These are phyloP conservation scores for Backusella tuberculispora DNA, from an alignment of 192 early-diverging fungal species.

Conservation along the genomic window DNA sequence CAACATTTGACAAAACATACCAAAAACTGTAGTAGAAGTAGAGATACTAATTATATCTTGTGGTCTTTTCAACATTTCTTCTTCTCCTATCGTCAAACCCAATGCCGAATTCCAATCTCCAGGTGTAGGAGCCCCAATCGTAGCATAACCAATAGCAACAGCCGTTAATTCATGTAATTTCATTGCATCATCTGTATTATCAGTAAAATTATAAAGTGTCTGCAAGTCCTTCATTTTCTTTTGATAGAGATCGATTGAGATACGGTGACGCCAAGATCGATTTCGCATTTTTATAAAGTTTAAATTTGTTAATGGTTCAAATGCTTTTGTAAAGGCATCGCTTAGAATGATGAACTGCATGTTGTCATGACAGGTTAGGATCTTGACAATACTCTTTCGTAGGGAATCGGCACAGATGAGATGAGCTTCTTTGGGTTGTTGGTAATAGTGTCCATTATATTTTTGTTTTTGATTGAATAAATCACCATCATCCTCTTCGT, in stretches of 20 bases:
- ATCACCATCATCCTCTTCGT: background rate
- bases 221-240: background rate
- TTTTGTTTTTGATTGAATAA: too few relatives aligned
- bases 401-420: background rate
- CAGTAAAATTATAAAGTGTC: constrained; percentile 10
- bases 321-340: background rate
- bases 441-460: background rate
- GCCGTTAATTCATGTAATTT: constrained; percentile 19
- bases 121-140: background rate
- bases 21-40: background rate
- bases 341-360: background rate
- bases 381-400: background rate
- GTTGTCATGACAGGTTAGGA: constrained; percentile 14
- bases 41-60: too few relatives aligned
- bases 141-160: constrained; percentile 13
- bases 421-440: background rate
- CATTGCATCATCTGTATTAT: constrained; percentile 8
- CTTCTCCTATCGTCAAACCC: background rate
- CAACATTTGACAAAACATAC: constrained; percentile 21
- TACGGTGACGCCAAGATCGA: background rate
- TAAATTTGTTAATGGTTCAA: background rate
- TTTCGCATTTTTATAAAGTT: too few relatives aligned
- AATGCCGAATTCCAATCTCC: background rate
- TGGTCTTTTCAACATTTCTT: background rate
- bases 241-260: background rate